Evolutionary conservation across 257 asterid genomes (phyloP), one percentile per base, ranked within the genome.

Genomic region (Fraxinus americana): DNA sequence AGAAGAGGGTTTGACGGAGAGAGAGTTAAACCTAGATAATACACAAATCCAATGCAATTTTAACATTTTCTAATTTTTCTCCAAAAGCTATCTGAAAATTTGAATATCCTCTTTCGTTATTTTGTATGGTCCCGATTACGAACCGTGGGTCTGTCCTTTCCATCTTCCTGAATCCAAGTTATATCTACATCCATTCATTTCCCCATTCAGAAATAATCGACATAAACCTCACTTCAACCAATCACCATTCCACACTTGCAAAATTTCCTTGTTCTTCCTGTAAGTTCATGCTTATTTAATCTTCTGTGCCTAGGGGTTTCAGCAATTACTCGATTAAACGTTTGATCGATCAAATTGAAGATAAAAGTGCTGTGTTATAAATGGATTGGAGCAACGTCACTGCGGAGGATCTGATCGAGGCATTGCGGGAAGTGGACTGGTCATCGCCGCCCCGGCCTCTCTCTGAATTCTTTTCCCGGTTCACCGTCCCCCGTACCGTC

Each of bases 351-450:
- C 35, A 3, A 69, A 66, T 78, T 11, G 14, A 17, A 71, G 23
- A 34, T 57, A 65, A 23, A 63, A 63, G 16, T 2, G 5, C 4
- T 5, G 69, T 63, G 19, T 63, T 63, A 65, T 38, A 66, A 7
- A 92, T 92, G 99, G 99, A 95, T 86, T 93, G 99, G 99, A 82
- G 97, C 70, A 95, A 85, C 83, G 98, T 95, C 23, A 92, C 97
- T 10, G 41, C 89, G 32, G 88, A 85, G 71, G 91, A 85, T 79
- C 85, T 85, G 85, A 75, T 83, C 82, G 89, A 87, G 65, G 91
- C 88, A 65, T 82, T 87, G 29, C 84, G 91, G 11, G 91, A 87
- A 70, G 91, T 87, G 19, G 91, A 87, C 74, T 85, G 91, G 91
- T 85, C 91, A 72, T 81, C 88, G 16, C 91, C 91, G 43, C 91